Conservation (phyloP, 352 stramenopile genomes). For the Pilasporangium apinafurcum region DNA sequence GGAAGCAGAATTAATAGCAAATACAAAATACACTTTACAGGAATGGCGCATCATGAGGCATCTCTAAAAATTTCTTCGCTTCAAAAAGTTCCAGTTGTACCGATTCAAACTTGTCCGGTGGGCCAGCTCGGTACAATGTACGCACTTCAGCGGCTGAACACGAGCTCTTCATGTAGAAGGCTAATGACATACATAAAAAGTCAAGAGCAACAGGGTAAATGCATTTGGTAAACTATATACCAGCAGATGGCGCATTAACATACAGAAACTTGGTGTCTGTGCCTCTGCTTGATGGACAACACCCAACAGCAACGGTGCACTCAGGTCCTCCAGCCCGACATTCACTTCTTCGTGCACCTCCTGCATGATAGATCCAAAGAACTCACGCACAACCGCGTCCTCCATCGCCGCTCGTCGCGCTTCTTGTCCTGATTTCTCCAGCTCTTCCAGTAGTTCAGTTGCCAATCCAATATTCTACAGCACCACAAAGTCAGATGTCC, state of each 20-base stretch:
- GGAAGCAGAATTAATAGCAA: too few species aligned
- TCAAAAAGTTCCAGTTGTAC: conserved; percentile 42
- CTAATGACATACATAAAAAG: conserved; percentile 11
- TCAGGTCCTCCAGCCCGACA: conserved; percentile 21
- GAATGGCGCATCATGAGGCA: conserved; percentile 2
- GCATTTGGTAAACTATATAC: not conserved
- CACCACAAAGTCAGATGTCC: not conserved
- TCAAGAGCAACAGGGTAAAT: not conserved
- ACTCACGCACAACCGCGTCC: conserved; percentile 20
- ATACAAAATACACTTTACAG: conserved; percentile 17
- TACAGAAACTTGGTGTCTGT: conserved; percentile 76
- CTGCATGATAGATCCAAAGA: conserved; percentile 68
- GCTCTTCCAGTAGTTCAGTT: conserved; percentile 11
- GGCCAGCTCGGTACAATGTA: conserved; percentile 33
- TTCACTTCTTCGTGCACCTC: conserved; percentile 83
- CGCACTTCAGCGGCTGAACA: conserved; percentile 23
- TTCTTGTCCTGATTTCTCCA: conserved; percentile 10
- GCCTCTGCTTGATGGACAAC: conserved; percentile 64
- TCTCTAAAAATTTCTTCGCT: conserved; percentile 17
- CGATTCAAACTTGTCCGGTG: conserved; percentile 54
- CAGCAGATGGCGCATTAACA: conserved; percentile 1
- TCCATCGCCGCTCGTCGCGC: conserved; percentile 13
- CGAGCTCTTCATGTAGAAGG: conserved; percentile 47
- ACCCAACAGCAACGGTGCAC: conserved; percentile 46
- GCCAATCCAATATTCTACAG: conserved; percentile 26